phyloP scores from a whole-genome alignment of 345 rosid genomes.

The Aquilaria yunnanensis region DNA sequence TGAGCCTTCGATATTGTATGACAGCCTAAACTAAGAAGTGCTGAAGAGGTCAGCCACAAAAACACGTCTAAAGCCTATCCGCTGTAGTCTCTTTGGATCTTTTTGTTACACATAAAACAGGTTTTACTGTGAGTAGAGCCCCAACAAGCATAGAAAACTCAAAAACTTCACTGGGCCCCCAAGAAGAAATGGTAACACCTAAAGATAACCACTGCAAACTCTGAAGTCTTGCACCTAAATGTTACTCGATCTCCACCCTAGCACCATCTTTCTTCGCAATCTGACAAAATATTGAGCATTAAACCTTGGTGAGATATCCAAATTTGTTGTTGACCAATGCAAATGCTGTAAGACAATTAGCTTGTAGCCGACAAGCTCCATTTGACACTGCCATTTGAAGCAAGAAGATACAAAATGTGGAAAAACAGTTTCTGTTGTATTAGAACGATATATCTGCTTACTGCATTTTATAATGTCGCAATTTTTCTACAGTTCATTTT shows the following conservation, averaged over 20 bases:
- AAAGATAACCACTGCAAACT: background rate
- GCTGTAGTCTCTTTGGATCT: too few species aligned
- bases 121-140: too few species aligned
- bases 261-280: constrained; percentile 49
- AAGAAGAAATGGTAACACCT: too few species aligned
- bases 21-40: too few species aligned
- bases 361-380: too few species aligned
- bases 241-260: constrained; percentile 32
- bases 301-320: background rate
- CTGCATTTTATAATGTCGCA: background rate
- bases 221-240: background rate
- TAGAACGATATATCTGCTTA: background rate
- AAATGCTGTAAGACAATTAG: background rate
- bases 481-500: too few species aligned
- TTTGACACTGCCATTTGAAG: background rate
- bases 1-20: too few species aligned
- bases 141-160: too few species aligned
- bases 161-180: too few species aligned
- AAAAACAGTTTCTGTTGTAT: background rate
- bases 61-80: too few species aligned
- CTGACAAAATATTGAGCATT: constrained; percentile 25
- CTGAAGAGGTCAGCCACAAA: too few species aligned
- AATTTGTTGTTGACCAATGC: background rate
- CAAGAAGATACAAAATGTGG: background rate
- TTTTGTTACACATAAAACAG: too few species aligned